Conservation (phyloP, 163 green algal species). For the Chlorella variabilis region DNA sequence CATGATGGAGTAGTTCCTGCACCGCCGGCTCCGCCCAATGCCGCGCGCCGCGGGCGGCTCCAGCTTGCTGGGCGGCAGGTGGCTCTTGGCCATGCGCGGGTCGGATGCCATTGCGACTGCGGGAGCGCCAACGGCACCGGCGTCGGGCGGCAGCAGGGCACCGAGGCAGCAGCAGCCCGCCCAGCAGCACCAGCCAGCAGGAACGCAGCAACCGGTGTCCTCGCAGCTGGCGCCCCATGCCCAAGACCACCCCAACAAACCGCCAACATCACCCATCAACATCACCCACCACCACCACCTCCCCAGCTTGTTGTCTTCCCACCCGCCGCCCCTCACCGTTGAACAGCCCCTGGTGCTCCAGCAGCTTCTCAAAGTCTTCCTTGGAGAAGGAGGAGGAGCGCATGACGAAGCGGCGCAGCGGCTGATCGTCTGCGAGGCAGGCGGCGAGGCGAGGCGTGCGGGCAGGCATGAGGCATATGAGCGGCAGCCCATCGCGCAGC, state of each 20-base stretch:
- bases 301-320: too few relatives aligned
- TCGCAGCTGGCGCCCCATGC: too few relatives aligned
- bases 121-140: too few relatives aligned
- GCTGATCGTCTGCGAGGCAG: conserved; percentile 25
- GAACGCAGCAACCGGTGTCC: too few relatives aligned
- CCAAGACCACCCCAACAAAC: too few relatives aligned
- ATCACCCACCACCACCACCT: too few relatives aligned
- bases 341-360: conserved; percentile 11
- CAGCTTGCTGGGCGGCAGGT: conserved; percentile 32
- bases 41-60: not conserved
- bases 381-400: conserved; percentile 17
- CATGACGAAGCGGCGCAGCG: conserved; percentile 38
- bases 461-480: not conserved
- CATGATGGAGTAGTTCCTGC: not conserved
- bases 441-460: not conserved
- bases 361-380: conserved; percentile 38
- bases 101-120: conserved; percentile 8
- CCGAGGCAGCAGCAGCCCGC: too few relatives aligned
- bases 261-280: too few relatives aligned
- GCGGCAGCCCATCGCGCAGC: too few relatives aligned
- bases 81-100: conserved; percentile 4
- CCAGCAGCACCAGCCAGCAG: too few relatives aligned
- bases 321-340: conserved; percentile 2
- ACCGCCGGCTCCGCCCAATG: not conserved
- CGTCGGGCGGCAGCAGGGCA: too few relatives aligned